These are phyloP conservation scores for Epithele typhae DNA, from an alignment of 768 basidiomycete species.

Conservation along the genomic window DNA sequence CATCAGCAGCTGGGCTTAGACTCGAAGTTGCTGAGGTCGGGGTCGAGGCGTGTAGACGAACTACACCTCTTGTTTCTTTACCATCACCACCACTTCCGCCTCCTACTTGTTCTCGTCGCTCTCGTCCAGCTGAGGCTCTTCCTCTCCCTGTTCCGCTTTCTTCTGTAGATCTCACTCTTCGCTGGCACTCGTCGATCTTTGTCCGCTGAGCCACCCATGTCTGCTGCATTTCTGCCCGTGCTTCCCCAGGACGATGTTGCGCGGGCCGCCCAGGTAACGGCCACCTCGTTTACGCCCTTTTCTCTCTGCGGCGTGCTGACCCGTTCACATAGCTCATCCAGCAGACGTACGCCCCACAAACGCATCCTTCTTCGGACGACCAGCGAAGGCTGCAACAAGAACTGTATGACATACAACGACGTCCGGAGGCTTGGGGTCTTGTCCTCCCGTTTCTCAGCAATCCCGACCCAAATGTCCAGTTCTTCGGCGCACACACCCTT, in stretches of 20 bases:
- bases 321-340: constrained; percentile 53
- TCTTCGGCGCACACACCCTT: constrained; percentile 91
- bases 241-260: constrained; percentile 49
- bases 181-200: too few species aligned
- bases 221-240: constrained; percentile 43
- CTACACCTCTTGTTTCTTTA: too few species aligned
- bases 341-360: constrained; percentile 56
- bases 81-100: too few species aligned
- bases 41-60: too few species aligned
- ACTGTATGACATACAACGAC: constrained; percentile 72
- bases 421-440: constrained; percentile 79
- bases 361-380: constrained; percentile 47
- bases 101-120: too few species aligned
- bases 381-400: constrained; percentile 66
- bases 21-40: too few species aligned
- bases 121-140: too few species aligned
- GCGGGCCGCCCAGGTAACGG: constrained; percentile 50
- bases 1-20: too few species aligned
- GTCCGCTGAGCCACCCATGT: neutral
- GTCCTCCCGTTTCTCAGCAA: constrained; percentile 72
- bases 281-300: too few species aligned
- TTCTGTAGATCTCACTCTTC: too few species aligned
- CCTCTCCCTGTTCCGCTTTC: too few species aligned
- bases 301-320: too few species aligned
- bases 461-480: constrained; percentile 79